These are phyloP conservation scores for Nelumbo lutea DNA, from an alignment of 164 flowering plant genomes.

Conservation along the genomic window DNA sequence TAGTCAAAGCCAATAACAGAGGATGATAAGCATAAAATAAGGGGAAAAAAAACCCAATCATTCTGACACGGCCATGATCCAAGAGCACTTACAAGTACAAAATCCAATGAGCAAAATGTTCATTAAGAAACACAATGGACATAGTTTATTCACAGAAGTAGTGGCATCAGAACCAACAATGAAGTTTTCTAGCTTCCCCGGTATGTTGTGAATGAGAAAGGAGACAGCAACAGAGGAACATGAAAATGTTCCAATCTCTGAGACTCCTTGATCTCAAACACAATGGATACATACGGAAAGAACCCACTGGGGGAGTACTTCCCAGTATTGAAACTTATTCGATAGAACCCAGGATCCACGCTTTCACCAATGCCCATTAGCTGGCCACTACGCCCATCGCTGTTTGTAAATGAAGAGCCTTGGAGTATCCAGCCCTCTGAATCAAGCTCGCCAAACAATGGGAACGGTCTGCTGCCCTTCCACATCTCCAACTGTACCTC, in stretches of 20 bases:
- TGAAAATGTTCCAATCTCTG: constrained; percentile 84
- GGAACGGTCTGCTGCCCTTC: constrained; percentile 42
- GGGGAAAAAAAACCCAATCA: too few relatives aligned
- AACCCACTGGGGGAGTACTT: constrained; percentile 70
- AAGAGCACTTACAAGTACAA: too few relatives aligned
- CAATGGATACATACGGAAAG: constrained; percentile 82
- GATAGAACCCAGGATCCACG: constrained; percentile 62
- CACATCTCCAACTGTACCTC: constrained; percentile 74
- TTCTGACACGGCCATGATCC: too few relatives aligned
- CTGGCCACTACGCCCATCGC: constrained; percentile 82
- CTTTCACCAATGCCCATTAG: constrained; percentile 56
- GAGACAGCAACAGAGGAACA: constrained; percentile 88
- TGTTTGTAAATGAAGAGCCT: constrained; percentile 69
- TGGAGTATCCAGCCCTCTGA: constrained; percentile 39
- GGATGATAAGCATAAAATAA: too few relatives aligned
- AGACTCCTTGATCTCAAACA: constrained; percentile 72
- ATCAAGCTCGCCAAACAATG: constrained; percentile 34
- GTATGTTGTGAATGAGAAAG: constrained; percentile 80
- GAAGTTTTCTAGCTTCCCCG: constrained; percentile 75
- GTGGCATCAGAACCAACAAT: not conserved
- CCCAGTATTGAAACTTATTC: constrained; percentile 84
- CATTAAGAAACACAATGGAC: not conserved
- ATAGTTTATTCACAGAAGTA: not conserved
- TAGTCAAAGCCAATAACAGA: too few relatives aligned
- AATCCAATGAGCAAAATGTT: too few relatives aligned